Evolutionary conservation across 257 asterid species (phyloP), one percentile per base, ranked within the genome.

Genomic region (Pogostemon cablin): DNA sequence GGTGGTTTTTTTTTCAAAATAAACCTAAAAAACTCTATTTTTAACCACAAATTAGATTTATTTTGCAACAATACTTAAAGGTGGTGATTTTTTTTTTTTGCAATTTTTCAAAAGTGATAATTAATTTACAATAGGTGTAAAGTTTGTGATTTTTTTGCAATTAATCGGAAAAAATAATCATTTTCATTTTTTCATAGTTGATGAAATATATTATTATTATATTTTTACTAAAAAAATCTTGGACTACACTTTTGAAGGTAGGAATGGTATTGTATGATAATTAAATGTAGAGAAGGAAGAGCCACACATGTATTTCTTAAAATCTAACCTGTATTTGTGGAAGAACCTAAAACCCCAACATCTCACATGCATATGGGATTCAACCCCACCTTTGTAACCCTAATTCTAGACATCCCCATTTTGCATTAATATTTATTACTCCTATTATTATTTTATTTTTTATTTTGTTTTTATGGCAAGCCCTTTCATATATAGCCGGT

Each of bases 301-400:
- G 35, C 62, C 72, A 68, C 63, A 55, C 67, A 38, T 10, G 58
- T 43, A 54, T 75, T 48, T 44, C 56, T 54, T 17, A 9, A 64
- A 44, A 62, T 7, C 65, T 47, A 77, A 65, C 72, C 67, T 54
- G 57, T 67, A 46, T 62, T 52, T 72, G 67, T 77, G 72, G 73
- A 71, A 7, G 55, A 32, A 9, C 3, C 49, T 46, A 55, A 65
- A 67, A 66, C 58, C 67, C 81, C 81, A 72, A 73, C 81, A 78
- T 62, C 32, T 54, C 78, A 78, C 81, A 73, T 78, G 81, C 64
- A 6, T 44, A 53, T 40, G 8, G 68, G 72, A 56, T 56, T 62
- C 38, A 69, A 49, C 37, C 4, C 34, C 65, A 53, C 59, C 48
- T 39, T 54, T 50, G 65, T 9, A 34, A 54, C 32, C 53, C 40